phyloP scores from a whole-genome alignment of 1,284 basidiomycete genomes.

The Sphagnurus paluster region DNA sequence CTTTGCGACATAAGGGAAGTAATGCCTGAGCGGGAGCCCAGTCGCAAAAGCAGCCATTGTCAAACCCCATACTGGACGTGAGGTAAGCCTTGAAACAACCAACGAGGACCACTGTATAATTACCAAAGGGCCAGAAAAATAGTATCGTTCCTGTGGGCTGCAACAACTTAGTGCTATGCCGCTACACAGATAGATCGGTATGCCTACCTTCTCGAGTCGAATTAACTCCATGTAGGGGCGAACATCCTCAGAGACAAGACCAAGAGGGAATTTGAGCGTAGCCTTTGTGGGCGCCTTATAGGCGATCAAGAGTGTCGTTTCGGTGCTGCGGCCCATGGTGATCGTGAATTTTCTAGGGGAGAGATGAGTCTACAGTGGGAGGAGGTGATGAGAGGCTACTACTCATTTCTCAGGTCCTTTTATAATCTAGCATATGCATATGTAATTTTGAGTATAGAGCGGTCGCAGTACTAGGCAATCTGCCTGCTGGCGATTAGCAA shows the following conservation, averaged over 20 bases:
- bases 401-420: neutral
- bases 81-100: neutral
- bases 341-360: neutral
- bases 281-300: slow-evolving; percentile 15
- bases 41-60: slow-evolving; percentile 44
- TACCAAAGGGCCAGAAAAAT: slow-evolving; percentile 59
- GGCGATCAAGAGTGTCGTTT: slow-evolving; percentile 29
- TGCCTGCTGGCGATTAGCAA: slow-evolving; percentile 5
- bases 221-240: slow-evolving; percentile 52
- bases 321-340: slow-evolving; percentile 27
- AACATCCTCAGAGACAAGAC: slow-evolving; percentile 27
- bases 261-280: slow-evolving; percentile 30
- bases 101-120: slow-evolving; percentile 5
- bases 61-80: slow-evolving; percentile 43
- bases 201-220: slow-evolving; percentile 47
- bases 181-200: slow-evolving; percentile 1
- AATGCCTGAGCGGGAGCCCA: slow-evolving; percentile 30
- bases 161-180: neutral
- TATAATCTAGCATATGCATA: neutral
- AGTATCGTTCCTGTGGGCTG: slow-evolving; percentile 51
- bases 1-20: slow-evolving; percentile 29
- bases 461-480: neutral
- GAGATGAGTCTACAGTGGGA: neutral
- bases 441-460: neutral
- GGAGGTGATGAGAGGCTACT: neutral